Evolutionary conservation across 441 rosid species (phyloP).

Genomic region (Isatis lusitanica): DNA sequence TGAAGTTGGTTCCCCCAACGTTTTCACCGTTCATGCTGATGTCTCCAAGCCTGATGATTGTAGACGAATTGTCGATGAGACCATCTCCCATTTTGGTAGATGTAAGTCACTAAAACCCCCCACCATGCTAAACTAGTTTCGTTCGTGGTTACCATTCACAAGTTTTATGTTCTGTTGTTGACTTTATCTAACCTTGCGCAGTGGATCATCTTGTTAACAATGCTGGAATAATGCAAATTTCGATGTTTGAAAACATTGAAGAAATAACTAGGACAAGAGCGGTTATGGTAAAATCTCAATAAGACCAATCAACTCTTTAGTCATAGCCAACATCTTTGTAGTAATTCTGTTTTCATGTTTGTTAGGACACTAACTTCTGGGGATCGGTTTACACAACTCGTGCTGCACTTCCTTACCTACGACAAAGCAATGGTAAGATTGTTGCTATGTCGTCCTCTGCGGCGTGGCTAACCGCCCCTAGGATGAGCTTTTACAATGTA

Average conservation of each 20-base stretch:
- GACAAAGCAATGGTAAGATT: conserved; percentile 61
- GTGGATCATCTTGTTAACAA: conserved; percentile 84
- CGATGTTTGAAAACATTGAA: conserved; percentile 50
- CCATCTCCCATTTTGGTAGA: conserved; percentile 53
- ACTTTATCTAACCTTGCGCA: conserved; percentile 29
- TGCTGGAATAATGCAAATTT: conserved; percentile 54
- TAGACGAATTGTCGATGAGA: conserved; percentile 44
- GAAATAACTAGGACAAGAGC: conserved; percentile 43
- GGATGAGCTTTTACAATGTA: conserved; percentile 60
- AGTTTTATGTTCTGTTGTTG: not conserved
- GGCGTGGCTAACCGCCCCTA: conserved; percentile 59
- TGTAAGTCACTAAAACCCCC: conserved; percentile 39
- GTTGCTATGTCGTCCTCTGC: conserved; percentile 53
- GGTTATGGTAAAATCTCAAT: conserved; percentile 45
- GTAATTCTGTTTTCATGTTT: not conserved
- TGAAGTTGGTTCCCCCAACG: conserved; percentile 57
- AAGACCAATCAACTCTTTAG: not conserved
- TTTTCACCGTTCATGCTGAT: conserved; percentile 47
- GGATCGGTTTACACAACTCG: conserved; percentile 59
- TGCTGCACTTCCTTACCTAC: conserved; percentile 59
- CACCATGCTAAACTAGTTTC: not conserved
- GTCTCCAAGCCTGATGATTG: conserved; percentile 61
- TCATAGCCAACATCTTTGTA: not conserved
- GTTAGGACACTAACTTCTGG: conserved; percentile 72
- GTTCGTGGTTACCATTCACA: not conserved